Conservation (phyloP, 2,329 filamentous ascomycete genomes). For the Diplodia scrobiculata region DNA sequence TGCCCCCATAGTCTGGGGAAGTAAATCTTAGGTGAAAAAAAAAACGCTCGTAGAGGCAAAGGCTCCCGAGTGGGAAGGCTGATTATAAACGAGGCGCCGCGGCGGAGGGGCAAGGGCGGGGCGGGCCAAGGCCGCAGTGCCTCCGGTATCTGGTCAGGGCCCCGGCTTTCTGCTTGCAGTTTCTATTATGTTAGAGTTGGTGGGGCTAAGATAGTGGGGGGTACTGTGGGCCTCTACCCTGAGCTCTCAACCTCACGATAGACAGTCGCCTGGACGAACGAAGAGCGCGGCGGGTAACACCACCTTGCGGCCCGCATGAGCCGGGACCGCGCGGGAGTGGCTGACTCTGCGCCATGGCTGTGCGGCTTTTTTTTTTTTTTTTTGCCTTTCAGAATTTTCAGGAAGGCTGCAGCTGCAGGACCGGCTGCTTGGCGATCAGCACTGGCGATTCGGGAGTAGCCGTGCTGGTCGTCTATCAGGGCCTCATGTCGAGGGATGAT, state of each 20-base stretch:
- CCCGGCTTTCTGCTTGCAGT: conserved; percentile 11
- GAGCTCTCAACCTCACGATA: conserved; percentile 3
- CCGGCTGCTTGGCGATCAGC: conserved; percentile 4
- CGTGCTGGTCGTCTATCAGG: conserved; percentile 4
- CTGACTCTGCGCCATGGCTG: neutral
- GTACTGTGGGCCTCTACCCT: conserved; percentile 11
- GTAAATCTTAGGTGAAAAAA: conserved; percentile 9
- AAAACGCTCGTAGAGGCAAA: neutral
- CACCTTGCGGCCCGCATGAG: neutral
- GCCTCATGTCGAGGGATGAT: neutral
- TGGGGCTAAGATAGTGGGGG: conserved; percentile 15
- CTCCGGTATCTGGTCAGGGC: conserved; percentile 6
- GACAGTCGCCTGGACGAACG: no score
- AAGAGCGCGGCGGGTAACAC: neutral
- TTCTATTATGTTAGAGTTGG: conserved; percentile 27
- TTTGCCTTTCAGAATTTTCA: neutral
- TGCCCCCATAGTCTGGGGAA: conserved; percentile 7
- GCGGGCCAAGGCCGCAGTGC: conserved; percentile 20
- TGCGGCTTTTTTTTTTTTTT: conserved; percentile 14
- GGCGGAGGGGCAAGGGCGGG: conserved; percentile 1
- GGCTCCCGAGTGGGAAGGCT: neutral
- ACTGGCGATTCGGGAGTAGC: conserved; percentile 6
- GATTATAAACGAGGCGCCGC: conserved; percentile 7
- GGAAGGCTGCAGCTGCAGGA: neutral
- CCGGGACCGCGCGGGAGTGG: conserved; percentile 11